phyloP scores from a whole-genome alignment of 495 filamentous ascomycete species.

The Penicillium soppii region DNA sequence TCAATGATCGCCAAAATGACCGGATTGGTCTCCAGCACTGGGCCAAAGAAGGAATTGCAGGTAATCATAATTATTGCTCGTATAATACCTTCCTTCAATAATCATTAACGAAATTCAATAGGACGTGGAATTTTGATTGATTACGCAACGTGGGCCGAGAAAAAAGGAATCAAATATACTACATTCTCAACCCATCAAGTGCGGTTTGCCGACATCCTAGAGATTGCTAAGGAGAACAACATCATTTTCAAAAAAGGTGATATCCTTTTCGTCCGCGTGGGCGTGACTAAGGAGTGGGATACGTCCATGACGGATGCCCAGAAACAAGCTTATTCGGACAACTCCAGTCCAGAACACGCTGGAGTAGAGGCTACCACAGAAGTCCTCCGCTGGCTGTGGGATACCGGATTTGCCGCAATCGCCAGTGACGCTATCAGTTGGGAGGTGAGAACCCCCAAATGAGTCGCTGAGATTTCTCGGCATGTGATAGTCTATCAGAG shows the following conservation, averaged over 20 bases:
- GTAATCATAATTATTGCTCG: slow-evolving; percentile 22
- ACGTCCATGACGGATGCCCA: slow-evolving; percentile 35
- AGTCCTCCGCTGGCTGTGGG: slow-evolving; percentile 47
- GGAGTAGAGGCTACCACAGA: slow-evolving; percentile 46
- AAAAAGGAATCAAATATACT: slow-evolving; percentile 34
- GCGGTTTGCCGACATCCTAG: slow-evolving; percentile 37
- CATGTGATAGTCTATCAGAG: not conserved
- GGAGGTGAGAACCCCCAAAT: slow-evolving; percentile 31
- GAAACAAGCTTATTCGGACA: slow-evolving; percentile 29
- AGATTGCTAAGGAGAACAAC: slow-evolving; percentile 33
- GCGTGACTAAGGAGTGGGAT: slow-evolving; percentile 45
- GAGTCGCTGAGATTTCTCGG: not conserved
- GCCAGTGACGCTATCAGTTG: slow-evolving; percentile 49
- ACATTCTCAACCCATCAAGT: slow-evolving; percentile 43
- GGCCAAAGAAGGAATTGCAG: slow-evolving; percentile 44
- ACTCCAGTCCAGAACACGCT: slow-evolving; percentile 27
- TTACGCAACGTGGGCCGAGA: slow-evolving; percentile 50
- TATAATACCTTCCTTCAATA: no score
- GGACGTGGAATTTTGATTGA: slow-evolving; percentile 57
- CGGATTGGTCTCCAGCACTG: slow-evolving; percentile 50
- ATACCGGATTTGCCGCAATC: slow-evolving; percentile 50
- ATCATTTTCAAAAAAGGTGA: slow-evolving; percentile 48
- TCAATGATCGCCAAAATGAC: slow-evolving; percentile 49
- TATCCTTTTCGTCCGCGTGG: slow-evolving; percentile 53
- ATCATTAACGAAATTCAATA: slow-evolving; percentile 5